phyloP scores from a whole-genome alignment of 2,329 filamentous ascomycete species.

The Fusarium circinatum region DNA sequence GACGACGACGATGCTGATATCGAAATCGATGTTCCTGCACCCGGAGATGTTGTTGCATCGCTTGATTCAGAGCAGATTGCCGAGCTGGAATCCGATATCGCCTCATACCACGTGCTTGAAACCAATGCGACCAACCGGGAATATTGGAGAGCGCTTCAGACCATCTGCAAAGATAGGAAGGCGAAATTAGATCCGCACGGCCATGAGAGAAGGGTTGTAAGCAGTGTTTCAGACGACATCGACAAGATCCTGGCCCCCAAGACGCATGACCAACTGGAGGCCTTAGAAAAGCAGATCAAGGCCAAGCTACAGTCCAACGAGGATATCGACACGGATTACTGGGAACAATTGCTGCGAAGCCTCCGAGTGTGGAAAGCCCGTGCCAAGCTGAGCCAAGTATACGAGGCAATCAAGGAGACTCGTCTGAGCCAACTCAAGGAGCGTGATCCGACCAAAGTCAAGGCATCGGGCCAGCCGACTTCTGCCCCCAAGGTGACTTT shows the following conservation, averaged over 20 bases:
- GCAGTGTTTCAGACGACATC: constrained; percentile 86
- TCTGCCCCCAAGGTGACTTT: constrained; percentile 6
- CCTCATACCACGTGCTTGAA: constrained; percentile 83
- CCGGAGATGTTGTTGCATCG: constrained; percentile 81
- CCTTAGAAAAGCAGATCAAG: constrained; percentile 86
- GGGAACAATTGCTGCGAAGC: constrained; percentile 90
- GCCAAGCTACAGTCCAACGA: constrained; percentile 88
- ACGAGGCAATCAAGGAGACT: constrained; percentile 77
- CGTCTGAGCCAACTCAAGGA: constrained; percentile 73
- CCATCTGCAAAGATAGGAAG: constrained; percentile 81
- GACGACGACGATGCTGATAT: constrained; percentile 84
- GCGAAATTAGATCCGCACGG: constrained; percentile 70
- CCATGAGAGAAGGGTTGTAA: constrained; percentile 78
- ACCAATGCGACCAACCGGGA: constrained; percentile 79
- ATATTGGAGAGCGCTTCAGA: constrained; percentile 92
- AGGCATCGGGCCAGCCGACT: constrained; percentile 27
- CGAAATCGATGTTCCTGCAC: constrained; percentile 80
- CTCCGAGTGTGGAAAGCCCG: constrained; percentile 92
- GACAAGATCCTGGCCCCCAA: constrained; percentile 89
- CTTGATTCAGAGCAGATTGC: constrained; percentile 73
- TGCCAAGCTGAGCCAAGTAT: constrained; percentile 82
- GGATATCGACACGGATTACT: constrained; percentile 95
- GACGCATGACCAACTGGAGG: constrained; percentile 84
- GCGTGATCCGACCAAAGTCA: constrained; percentile 74
- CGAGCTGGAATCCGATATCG: constrained; percentile 85